Conservation (phyloP, 2,329 filamentous ascomycete genomes). For the Myriosclerotinia scirpicola region DNA sequence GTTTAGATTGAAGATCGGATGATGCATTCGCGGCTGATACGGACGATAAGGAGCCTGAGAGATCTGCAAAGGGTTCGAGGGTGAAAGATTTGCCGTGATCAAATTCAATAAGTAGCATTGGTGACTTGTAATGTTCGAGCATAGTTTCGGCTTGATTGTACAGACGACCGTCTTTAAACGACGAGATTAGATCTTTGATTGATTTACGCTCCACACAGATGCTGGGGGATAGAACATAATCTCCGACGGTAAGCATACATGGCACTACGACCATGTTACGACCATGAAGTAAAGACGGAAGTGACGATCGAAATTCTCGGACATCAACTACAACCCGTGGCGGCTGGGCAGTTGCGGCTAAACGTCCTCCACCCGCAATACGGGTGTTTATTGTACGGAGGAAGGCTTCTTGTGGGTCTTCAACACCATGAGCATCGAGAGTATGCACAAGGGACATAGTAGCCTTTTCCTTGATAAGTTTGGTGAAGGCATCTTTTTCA, state of each 20-base stretch:
- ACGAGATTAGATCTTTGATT: conserved; percentile 84
- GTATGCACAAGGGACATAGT: conserved; percentile 89
- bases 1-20: conserved; percentile 83
- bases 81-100: conserved; percentile 97
- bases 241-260: conserved; percentile 93
- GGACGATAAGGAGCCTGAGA: conserved; percentile 60
- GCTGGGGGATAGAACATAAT: conserved; percentile 88
- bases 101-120: conserved; percentile 95
- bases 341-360: conserved; percentile 80
- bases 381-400: conserved; percentile 94
- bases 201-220: conserved; percentile 96
- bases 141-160: conserved; percentile 93
- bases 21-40: conserved; percentile 60
- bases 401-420: conserved; percentile 88
- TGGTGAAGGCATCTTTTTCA: conserved; percentile 95
- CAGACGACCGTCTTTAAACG: conserved; percentile 86
- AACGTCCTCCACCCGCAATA: conserved; percentile 86
- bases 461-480: conserved; percentile 89
- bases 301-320: conserved; percentile 89
- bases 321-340: conserved; percentile 93
- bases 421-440: conserved; percentile 63
- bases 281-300: conserved; percentile 88
- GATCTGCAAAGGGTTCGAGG: conserved; percentile 74
- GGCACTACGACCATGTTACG: conserved; percentile 86
- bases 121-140: conserved; percentile 86